These are phyloP conservation scores for Phytophthora gonapodyides DNA, from an alignment of 352 stramenopile genomes.

Conservation along the genomic window DNA sequence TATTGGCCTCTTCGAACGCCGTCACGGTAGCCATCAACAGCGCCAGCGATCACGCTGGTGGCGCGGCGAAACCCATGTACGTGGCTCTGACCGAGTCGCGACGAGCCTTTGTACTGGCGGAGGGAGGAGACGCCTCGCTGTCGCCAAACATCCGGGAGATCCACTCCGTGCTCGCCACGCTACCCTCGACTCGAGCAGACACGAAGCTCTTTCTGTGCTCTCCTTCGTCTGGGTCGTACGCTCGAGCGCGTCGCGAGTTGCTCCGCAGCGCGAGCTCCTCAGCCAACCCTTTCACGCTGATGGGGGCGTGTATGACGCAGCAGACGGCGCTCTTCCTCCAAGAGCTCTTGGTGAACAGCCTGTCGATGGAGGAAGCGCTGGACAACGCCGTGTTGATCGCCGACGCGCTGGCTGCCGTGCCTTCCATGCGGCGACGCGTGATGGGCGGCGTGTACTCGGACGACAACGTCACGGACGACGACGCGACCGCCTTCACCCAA, in stretches of 20 bases:
- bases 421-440: constrained; percentile 30
- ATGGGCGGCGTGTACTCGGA: constrained; percentile 5
- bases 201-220: constrained; percentile 29
- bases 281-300: constrained; percentile 26
- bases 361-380: constrained; percentile 33
- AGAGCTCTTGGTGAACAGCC: constrained; percentile 25
- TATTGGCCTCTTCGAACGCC: constrained; percentile 21
- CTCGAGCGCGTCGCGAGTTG: constrained; percentile 19
- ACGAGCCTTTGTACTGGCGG: constrained; percentile 35
- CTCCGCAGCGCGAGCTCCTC: constrained; percentile 5
- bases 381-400: constrained; percentile 27
- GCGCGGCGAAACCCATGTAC: constrained; percentile 14
- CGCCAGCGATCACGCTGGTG: constrained; percentile 1
- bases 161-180: constrained; percentile 10
- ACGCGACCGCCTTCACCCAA: constrained; percentile 12
- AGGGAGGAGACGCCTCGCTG: constrained; percentile 1
- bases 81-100: constrained; percentile 32
- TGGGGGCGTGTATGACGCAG: constrained; percentile 41
- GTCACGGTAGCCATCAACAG: constrained; percentile 25
- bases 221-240: constrained; percentile 23
- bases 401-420: constrained; percentile 22
- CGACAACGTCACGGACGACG: neutral
- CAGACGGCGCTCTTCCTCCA: constrained; percentile 37
- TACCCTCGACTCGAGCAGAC: constrained; percentile 5
- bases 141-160: constrained; percentile 19